phyloP scores from a whole-genome alignment of 1,284 basidiomycete genomes.

The Athelia psychrophila region DNA sequence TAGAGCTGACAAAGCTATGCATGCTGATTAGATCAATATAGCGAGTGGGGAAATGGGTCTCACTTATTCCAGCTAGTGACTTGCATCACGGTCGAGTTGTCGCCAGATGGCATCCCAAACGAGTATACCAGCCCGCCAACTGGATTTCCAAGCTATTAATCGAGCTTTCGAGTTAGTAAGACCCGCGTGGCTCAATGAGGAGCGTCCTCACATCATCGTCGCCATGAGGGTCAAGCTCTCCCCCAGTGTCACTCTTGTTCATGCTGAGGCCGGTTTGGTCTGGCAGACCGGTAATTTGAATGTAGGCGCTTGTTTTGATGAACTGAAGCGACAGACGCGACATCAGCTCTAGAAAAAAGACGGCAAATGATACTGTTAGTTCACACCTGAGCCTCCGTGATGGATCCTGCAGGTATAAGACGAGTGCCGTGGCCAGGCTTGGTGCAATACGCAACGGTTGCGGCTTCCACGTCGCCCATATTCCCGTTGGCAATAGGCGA shows the following conservation, averaged over 20 bases:
- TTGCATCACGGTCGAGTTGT: background rate
- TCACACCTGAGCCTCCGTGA: slow-evolving; percentile 46
- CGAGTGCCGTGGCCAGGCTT: slow-evolving; percentile 47
- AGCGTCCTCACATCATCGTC: slow-evolving; percentile 35
- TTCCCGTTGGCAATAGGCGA: slow-evolving; percentile 20
- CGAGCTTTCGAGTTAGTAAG: slow-evolving; percentile 23
- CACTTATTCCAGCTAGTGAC: slow-evolving; percentile 3
- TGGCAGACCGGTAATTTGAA: slow-evolving; percentile 44
- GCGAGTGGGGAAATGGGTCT: background rate
- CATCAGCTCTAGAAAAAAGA: slow-evolving; percentile 11
- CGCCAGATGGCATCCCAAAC: slow-evolving; percentile 8
- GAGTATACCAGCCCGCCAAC: slow-evolving; percentile 54
- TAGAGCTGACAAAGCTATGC: slow-evolving; percentile 3
- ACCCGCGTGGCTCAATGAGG: slow-evolving; percentile 35
- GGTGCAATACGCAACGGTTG: slow-evolving; percentile 27
- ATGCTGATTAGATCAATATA: background rate
- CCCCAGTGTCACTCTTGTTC: slow-evolving; percentile 38
- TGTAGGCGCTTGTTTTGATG: slow-evolving; percentile 42
- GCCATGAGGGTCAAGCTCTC: slow-evolving; percentile 45
- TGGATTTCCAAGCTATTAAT: slow-evolving; percentile 36
- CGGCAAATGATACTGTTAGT: slow-evolving; percentile 35
- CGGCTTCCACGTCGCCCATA: slow-evolving; percentile 36
- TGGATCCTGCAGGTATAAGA: slow-evolving; percentile 53
- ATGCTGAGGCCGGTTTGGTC: slow-evolving; percentile 47
- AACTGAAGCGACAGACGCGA: slow-evolving; percentile 26